Evolutionary conservation across 1,139 yeast genomes (phyloP).

Genomic region (Blastobotrys buckinghamii): DNA sequence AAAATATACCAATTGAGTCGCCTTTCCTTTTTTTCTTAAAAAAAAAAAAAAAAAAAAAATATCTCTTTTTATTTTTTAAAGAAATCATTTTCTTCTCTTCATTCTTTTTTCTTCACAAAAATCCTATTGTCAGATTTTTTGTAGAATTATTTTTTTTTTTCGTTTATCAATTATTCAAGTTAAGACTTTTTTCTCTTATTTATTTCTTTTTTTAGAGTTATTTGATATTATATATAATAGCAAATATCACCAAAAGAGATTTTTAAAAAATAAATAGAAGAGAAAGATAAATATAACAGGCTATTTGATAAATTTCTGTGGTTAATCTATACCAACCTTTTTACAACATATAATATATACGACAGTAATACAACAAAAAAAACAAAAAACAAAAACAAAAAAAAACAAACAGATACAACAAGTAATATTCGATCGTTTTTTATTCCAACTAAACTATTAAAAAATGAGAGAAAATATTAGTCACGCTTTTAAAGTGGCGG

Average conservation of each 20-base stretch:
- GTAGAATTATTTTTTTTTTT: too few relatives aligned
- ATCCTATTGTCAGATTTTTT: neutral
- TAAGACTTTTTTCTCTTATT: too few relatives aligned
- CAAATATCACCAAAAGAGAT: too few relatives aligned
- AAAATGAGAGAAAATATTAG: slow-evolving; percentile 6
- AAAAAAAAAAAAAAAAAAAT: too few relatives aligned
- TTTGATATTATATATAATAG: too few relatives aligned
- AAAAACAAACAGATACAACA: slow-evolving; percentile 1
- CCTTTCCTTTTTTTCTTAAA: neutral
- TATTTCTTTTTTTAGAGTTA: too few relatives aligned
- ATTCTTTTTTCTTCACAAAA: neutral
- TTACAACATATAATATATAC: neutral
- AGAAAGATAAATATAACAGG: too few relatives aligned
- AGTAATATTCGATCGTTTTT: neutral
- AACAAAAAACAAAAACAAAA: neutral
- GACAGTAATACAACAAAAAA: neutral
- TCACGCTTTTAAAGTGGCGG: slow-evolving; percentile 6
- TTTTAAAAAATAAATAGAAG: too few relatives aligned
- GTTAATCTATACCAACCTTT: too few relatives aligned
- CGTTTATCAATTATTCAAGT: neutral
- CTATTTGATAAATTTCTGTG: too few relatives aligned
- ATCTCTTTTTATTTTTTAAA: neutral
- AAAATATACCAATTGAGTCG: neutral
- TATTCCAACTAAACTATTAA: neutral
- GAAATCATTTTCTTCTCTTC: neutral